A percentile compares a stretch with the other conserved stretches of the same genome.
phyloP scores from a whole-genome alignment of 805 yeast species.

The Candida nitratophila region DNA sequence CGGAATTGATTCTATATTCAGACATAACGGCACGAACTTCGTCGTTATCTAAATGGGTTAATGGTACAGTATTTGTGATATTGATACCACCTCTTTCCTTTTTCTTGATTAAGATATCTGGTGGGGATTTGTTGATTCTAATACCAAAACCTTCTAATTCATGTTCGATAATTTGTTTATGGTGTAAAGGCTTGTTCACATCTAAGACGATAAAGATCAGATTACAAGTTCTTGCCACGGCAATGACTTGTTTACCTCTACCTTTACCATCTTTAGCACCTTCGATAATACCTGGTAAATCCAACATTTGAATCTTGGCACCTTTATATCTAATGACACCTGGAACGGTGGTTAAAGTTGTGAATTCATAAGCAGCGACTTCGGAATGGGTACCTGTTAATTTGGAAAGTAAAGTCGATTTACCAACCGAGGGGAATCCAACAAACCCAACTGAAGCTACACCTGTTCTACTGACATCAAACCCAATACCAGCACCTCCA shows the following conservation, averaged over 20 bases:
- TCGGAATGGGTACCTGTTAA: conserved; percentile 95
- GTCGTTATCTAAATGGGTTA: conserved; percentile 86
- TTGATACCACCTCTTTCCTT: conserved; percentile 96
- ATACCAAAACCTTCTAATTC: conserved; percentile 98
- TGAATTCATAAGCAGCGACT: conserved; percentile 97
- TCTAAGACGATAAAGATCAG: conserved; percentile 89
- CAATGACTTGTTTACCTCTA: conserved; percentile 94
- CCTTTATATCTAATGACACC: conserved; percentile 95
- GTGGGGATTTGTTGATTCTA: conserved; percentile 84
- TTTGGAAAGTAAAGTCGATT: conserved; percentile 77
- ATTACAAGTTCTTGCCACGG: conserved; percentile 97
- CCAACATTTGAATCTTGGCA: conserved; percentile 94
- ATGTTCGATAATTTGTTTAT: conserved; percentile 87
- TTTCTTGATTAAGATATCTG: conserved; percentile 84
- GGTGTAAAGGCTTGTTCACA: conserved; percentile 92
- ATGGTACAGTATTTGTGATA: conserved; percentile 87
- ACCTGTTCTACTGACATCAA: conserved; percentile 98
- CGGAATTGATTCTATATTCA: conserved; percentile 91
- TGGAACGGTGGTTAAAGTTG: conserved; percentile 95
- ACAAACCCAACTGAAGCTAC: conserved; percentile 96
- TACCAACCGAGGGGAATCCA: conserved; percentile 96
- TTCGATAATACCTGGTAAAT: conserved; percentile 84
- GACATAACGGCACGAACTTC: conserved; percentile 94
- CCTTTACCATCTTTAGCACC: conserved; percentile 92
- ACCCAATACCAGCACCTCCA: conserved; percentile 90